These are phyloP conservation scores for Komagataella phaffii DNA, from an alignment of 805 yeast genomes.

Conservation along the genomic window DNA sequence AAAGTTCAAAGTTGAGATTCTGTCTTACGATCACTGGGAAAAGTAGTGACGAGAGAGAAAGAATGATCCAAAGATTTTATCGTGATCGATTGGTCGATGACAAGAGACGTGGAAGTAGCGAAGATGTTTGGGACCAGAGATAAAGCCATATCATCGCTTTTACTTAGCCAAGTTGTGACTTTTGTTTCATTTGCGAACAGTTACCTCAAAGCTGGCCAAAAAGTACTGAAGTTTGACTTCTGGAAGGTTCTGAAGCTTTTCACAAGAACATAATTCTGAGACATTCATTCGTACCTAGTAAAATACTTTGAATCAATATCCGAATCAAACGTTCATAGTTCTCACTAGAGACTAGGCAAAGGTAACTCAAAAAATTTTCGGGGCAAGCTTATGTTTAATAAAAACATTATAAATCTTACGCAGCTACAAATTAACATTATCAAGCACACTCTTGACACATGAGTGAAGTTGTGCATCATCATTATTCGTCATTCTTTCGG, in stretches of 20 bases:
- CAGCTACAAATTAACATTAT: too few relatives aligned
- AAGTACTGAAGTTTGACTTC: not conserved
- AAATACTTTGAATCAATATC: too few relatives aligned
- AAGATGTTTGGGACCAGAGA: constrained; percentile 67
- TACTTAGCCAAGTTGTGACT: too few relatives aligned
- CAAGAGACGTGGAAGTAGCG: constrained; percentile 59
- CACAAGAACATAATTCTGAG: not conserved
- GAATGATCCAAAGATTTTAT: constrained; percentile 55
- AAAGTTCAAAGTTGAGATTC: constrained; percentile 67
- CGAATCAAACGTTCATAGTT: too few relatives aligned
- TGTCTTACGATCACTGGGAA: constrained; percentile 51
- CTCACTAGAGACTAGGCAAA: not conserved
- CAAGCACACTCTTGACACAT: too few relatives aligned
- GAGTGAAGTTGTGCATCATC: too few relatives aligned
- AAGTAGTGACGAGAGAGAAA: constrained; percentile 34
- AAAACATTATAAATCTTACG: too few relatives aligned
- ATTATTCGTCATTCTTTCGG: too few relatives aligned
- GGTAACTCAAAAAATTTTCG: not conserved
- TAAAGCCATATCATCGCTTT: not conserved
- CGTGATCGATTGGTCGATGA: constrained; percentile 48
- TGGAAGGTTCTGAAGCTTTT: not conserved
- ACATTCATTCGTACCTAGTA: too few relatives aligned
- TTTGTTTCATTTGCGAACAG: not conserved
- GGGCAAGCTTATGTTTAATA: not conserved
- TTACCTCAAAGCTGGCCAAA: not conserved